Conservation (phyloP, 2,329 filamentous ascomycete species). For the Clarireedia homoeocarpa region DNA sequence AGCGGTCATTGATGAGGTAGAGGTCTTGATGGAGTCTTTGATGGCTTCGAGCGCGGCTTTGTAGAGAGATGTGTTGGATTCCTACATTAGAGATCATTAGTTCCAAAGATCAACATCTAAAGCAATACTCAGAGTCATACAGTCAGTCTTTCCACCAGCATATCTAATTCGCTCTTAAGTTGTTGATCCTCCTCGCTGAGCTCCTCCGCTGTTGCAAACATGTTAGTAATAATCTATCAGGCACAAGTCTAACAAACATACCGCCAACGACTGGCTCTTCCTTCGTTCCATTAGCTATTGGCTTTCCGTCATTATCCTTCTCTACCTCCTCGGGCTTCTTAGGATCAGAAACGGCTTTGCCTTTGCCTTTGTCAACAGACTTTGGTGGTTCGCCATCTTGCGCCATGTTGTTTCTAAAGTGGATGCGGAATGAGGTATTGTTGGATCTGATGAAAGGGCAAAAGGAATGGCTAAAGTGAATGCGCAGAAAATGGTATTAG, state of each 20-base stretch:
- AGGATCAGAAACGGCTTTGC: constrained; percentile 64
- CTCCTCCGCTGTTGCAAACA: constrained; percentile 57
- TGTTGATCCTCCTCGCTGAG: constrained; percentile 97
- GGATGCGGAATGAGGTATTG: constrained; percentile 6
- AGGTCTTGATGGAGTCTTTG: constrained; percentile 98
- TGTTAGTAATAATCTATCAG: constrained; percentile 29
- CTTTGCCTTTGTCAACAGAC: constrained; percentile 90
- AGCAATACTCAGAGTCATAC: constrained; percentile 40
- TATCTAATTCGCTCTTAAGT: constrained; percentile 94
- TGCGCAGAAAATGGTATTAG: constrained; percentile 3
- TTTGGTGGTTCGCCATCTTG: constrained; percentile 85
- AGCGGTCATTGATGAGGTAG: constrained; percentile 98
- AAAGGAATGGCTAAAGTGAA: constrained; percentile 4
- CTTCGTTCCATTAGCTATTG: constrained; percentile 64
- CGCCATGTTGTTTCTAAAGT: constrained; percentile 59
- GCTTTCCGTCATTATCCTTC: constrained; percentile 64
- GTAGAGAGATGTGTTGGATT: constrained; percentile 80
- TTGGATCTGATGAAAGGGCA: not conserved
- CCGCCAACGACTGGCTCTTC: constrained; percentile 50
- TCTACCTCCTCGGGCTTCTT: constrained; percentile 52
- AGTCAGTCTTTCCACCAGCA: constrained; percentile 92
- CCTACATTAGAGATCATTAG: constrained; percentile 43
- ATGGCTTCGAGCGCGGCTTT: constrained; percentile 90
- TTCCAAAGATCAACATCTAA: not conserved
- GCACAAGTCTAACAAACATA: constrained; percentile 22